Percentiles rank a stretch among this genome's conserved stretches.
These are phyloP conservation scores for Cutaneotrichosporon dermatis DNA, from an alignment of 1,284 basidiomycete genomes.

Conservation along the genomic window DNA sequence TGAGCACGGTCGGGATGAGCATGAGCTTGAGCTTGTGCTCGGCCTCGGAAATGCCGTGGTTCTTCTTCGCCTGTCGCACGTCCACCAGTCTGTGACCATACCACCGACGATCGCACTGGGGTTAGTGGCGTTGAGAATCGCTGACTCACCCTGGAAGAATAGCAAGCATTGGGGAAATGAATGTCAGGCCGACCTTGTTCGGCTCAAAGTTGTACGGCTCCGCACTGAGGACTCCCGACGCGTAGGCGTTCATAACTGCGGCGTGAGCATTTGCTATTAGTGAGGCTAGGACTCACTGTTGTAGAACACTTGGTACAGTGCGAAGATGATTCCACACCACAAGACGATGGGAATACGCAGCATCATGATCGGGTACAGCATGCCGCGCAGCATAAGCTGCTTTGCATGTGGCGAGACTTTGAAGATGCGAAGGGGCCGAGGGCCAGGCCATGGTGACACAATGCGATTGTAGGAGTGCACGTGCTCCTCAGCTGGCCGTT, in stretches of 20 bases:
- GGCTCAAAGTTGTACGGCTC: constrained; percentile 26
- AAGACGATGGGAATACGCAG: constrained; percentile 16
- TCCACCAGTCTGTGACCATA: constrained; percentile 10
- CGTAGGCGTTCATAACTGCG: constrained; percentile 16
- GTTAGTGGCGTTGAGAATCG: constrained; percentile 19
- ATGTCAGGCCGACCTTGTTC: constrained; percentile 23
- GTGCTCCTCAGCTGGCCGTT: neutral
- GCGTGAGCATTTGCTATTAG: too few relatives aligned
- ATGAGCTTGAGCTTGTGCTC: constrained; percentile 23
- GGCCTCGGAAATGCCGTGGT: constrained; percentile 23
- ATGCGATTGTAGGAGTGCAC: constrained; percentile 9
- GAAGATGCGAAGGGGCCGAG: constrained; percentile 6
- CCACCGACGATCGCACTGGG: constrained; percentile 20
- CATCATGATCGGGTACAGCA: constrained; percentile 18
- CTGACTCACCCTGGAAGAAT: too few relatives aligned
- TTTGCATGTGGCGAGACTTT: constrained; percentile 13
- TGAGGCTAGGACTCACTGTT: constrained; percentile 6
- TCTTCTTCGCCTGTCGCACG: constrained; percentile 13
- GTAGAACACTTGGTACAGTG: constrained; percentile 25
- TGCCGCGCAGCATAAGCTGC: constrained; percentile 19
- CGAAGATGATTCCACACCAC: constrained; percentile 20
- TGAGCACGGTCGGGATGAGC: constrained; percentile 14
- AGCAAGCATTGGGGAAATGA: constrained; percentile 15
- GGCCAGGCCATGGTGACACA: constrained; percentile 18
- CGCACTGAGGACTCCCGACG: constrained; percentile 19